Evolutionary conservation across 2,329 filamentous ascomycete genomes (phyloP).

Genomic region (Epichloe sp.): DNA sequence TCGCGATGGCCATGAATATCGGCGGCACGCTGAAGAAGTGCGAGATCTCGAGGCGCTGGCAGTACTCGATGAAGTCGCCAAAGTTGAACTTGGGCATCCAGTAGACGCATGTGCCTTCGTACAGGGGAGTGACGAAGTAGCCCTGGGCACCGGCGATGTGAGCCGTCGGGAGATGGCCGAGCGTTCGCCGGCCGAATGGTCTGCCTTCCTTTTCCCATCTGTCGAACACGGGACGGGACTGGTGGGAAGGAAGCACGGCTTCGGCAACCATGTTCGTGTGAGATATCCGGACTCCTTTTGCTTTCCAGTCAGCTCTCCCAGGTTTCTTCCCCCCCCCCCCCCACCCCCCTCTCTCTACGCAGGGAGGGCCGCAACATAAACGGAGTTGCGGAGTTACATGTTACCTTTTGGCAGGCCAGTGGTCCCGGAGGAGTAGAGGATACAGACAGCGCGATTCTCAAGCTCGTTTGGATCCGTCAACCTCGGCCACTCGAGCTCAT

Average conservation of each 20-base stretch:
- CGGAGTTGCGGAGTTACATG: neutral
- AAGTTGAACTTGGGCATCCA: conserved; percentile 53
- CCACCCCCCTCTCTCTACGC: no score
- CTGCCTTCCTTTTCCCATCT: conserved; percentile 13
- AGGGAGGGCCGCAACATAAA: neutral
- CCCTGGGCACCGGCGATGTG: conserved; percentile 33
- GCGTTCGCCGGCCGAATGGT: conserved; percentile 18
- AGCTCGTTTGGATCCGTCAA: conserved; percentile 37
- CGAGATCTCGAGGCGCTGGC: conserved; percentile 35
- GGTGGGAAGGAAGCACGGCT: conserved; percentile 17
- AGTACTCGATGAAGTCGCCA: conserved; percentile 38
- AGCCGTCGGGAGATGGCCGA: conserved; percentile 31
- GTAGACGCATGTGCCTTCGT: conserved; percentile 35
- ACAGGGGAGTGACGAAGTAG: conserved; percentile 28
- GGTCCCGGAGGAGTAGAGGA: conserved; percentile 36
- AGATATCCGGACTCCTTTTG: conserved; percentile 26
- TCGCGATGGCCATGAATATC: conserved; percentile 46
- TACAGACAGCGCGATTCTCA: conserved; percentile 24
- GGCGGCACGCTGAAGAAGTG: conserved; percentile 47
- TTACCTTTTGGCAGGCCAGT: conserved; percentile 33
- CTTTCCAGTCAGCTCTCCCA: conserved; percentile 3
- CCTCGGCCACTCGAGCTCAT: conserved; percentile 35
- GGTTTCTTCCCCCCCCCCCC: no score
- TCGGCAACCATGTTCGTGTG: conserved; percentile 31
- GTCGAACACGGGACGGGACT: conserved; percentile 17